Evolutionary conservation across 2,329 filamentous ascomycete species (phyloP).

Genomic region (Verticillium albo-atrum): DNA sequence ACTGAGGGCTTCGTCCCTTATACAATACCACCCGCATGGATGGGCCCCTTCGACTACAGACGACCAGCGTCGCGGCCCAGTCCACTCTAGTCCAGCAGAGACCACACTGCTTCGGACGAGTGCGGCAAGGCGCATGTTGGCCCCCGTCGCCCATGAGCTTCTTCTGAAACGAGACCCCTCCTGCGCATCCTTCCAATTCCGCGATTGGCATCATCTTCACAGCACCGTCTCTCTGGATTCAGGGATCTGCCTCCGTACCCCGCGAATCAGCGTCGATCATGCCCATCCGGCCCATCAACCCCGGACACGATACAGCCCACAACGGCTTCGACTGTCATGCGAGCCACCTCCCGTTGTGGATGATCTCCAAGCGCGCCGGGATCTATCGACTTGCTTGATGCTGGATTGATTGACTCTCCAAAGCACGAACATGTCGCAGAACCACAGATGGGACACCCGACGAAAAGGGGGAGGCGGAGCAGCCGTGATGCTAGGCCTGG

Average conservation of each 20-base stretch:
- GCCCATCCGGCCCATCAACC: neutral
- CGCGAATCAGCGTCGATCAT: conserved; percentile 3
- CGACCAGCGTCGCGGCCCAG: neutral
- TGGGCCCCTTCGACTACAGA: neutral
- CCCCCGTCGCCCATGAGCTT: neutral
- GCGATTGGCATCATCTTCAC: neutral
- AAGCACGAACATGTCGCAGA: neutral
- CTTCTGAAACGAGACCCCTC: neutral
- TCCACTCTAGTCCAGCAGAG: neutral
- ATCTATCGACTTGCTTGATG: neutral
- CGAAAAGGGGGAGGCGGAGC: neutral
- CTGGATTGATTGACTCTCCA: neutral
- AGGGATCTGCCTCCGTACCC: neutral
- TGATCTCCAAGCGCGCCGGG: neutral
- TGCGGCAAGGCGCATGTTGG: neutral
- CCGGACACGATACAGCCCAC: conserved; percentile 1
- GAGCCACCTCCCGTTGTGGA: neutral
- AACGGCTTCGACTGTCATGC: neutral
- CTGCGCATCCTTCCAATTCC: neutral
- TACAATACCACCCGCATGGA: neutral
- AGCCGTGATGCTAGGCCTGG: neutral
- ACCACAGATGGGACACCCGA: neutral
- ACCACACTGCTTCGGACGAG: neutral
- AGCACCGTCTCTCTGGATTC: neutral
- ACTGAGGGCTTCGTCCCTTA: neutral